A percentile compares a stretch with the other conserved stretches of the same genome.
phyloP scores from a whole-genome alignment of 2,329 filamentous ascomycete species.

The Stemphylium beticola region DNA sequence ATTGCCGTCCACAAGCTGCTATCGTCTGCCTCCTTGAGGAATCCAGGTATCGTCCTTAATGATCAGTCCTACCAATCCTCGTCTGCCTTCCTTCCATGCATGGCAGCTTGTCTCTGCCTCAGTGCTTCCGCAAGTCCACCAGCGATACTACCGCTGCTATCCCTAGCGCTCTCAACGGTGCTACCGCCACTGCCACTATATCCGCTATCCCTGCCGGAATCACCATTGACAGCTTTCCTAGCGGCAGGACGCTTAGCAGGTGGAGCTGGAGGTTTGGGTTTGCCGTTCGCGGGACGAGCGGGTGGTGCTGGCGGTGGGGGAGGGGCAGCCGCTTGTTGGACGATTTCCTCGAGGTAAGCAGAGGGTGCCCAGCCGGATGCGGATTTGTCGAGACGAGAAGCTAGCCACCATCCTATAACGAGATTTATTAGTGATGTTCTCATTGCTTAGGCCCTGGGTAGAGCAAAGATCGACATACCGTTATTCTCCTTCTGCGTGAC shows the following conservation, averaged over 20 bases:
- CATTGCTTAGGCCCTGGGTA: not conserved
- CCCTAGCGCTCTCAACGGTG: slow-evolving; percentile 46
- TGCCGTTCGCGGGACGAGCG: slow-evolving; percentile 69
- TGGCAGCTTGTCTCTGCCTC: slow-evolving; percentile 57
- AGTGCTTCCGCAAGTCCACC: slow-evolving; percentile 59
- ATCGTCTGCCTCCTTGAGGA: not conserved
- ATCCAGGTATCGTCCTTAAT: not conserved
- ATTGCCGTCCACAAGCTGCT: not conserved
- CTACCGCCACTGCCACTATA: slow-evolving; percentile 52
- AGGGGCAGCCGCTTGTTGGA: slow-evolving; percentile 62
- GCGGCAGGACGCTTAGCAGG: slow-evolving; percentile 79
- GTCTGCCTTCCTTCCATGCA: slow-evolving; percentile 51
- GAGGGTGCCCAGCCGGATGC: slow-evolving; percentile 94
- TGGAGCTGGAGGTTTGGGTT: slow-evolving; percentile 76
- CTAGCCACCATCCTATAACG: slow-evolving; percentile 88
- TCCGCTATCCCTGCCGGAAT: slow-evolving; percentile 70
- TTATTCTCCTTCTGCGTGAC: slow-evolving; percentile 95
- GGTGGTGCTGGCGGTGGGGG: slow-evolving; percentile 54
- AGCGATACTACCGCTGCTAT: slow-evolving; percentile 53
- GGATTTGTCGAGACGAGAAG: slow-evolving; percentile 70
- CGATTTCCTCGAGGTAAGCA: slow-evolving; percentile 86
- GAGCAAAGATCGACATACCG: slow-evolving; percentile 64
- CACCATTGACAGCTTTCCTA: slow-evolving; percentile 68
- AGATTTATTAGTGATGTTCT: slow-evolving; percentile 21
- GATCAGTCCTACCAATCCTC: slow-evolving; percentile 41